Evolutionary conservation across 306 rosid genomes (phyloP).

Genomic region (Rubus parviflorus): DNA sequence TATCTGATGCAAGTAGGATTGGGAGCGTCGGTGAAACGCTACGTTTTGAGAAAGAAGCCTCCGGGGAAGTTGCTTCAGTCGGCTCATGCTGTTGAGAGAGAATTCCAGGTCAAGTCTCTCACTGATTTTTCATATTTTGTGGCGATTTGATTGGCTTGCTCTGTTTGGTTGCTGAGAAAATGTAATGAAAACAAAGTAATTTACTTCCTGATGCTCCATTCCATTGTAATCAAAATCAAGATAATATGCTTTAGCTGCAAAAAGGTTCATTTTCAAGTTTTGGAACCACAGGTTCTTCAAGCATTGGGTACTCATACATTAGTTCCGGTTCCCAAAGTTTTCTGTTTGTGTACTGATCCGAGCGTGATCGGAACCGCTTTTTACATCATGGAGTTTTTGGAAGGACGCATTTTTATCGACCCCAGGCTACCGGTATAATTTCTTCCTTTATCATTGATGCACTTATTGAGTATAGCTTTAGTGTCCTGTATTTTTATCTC

Average conservation of each 20-base stretch:
- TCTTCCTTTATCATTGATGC: conserved; percentile 4
- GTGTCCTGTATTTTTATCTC: neutral
- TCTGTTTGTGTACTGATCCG: conserved; percentile 80
- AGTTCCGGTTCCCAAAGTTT: conserved; percentile 85
- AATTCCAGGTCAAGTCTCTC: conserved; percentile 57
- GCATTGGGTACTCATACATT: conserved; percentile 66
- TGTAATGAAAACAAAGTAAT: neutral
- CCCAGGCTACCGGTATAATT: conserved; percentile 66
- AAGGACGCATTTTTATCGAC: conserved; percentile 82
- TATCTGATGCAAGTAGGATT: conserved; percentile 68
- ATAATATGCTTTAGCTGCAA: neutral
- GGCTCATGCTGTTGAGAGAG: conserved; percentile 97
- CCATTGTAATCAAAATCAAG: neutral
- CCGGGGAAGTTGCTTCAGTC: conserved; percentile 72
- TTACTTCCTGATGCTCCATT: neutral
- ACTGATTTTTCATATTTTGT: neutral
- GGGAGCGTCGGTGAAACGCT: conserved; percentile 50
- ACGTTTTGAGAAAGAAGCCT: conserved; percentile 91
- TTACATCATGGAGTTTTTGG: conserved; percentile 92
- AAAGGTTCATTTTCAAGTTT: neutral
- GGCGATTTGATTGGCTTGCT: neutral
- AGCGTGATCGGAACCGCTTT: conserved; percentile 77
- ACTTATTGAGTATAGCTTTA: neutral
- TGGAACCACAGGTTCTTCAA: conserved; percentile 63
- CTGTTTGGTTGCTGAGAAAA: neutral